phyloP scores from a whole-genome alignment of 192 early-diverging fungal genomes.

The Backusella parvicylindrica region DNA sequence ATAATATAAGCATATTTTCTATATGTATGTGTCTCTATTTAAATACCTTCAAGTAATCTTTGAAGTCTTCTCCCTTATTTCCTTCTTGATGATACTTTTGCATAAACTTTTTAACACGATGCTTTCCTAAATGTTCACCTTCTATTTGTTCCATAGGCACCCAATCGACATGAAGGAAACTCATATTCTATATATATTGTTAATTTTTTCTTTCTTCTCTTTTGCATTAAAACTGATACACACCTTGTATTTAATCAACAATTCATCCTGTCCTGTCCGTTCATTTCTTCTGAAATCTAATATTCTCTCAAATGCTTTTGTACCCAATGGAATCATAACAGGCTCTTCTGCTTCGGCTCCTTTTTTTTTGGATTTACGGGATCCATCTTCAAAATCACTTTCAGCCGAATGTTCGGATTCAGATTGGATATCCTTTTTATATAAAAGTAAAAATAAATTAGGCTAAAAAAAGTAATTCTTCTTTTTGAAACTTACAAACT shows the following conservation, averaged over 20 bases:
- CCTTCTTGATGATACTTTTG: conserved; percentile 56
- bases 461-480: background rate
- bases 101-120: conserved; percentile 72
- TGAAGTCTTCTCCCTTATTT: conserved; percentile 61
- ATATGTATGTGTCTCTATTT: no score
- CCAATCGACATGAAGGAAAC: conserved; percentile 75
- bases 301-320: conserved; percentile 49
- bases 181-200: conserved; percentile 44
- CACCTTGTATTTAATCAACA: conserved; percentile 83
- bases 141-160: conserved; percentile 47
- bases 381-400: conserved; percentile 29
- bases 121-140: conserved; percentile 58
- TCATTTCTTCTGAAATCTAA: conserved; percentile 43
- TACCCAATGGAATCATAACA: conserved; percentile 53
- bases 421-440: conserved; percentile 16
- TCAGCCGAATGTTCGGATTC: conserved; percentile 20
- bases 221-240: background rate
- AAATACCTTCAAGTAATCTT: conserved; percentile 56
- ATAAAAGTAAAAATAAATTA: background rate
- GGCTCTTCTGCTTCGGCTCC: conserved; percentile 35
- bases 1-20: no score
- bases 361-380: conserved; percentile 12
- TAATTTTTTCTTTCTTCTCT: background rate
- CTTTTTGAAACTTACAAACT: conserved; percentile 13
- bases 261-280: conserved; percentile 50